phyloP scores from a whole-genome alignment of 2,329 filamentous ascomycete species.

The Ophiostoma himal-ulmi region DNA sequence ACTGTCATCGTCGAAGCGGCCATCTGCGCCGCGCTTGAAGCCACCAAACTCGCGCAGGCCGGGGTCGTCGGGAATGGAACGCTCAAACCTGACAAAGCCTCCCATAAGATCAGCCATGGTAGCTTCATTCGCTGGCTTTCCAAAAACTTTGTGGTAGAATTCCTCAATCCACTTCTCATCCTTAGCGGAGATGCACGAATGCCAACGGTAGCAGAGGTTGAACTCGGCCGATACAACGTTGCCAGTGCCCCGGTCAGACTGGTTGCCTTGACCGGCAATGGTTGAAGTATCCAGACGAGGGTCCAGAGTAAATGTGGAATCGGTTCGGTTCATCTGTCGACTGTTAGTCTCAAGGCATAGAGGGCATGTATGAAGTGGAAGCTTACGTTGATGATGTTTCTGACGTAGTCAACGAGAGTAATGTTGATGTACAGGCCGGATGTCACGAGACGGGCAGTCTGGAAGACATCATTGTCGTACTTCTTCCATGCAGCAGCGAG shows the following conservation, averaged over 20 bases:
- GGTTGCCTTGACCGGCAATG: slow-evolving; percentile 46
- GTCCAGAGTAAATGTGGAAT: slow-evolving; percentile 76
- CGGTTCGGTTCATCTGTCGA: slow-evolving; percentile 54
- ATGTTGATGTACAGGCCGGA: slow-evolving; percentile 75
- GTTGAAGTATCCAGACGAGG: slow-evolving; percentile 64
- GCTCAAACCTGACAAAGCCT: slow-evolving; percentile 59
- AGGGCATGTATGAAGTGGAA: slow-evolving; percentile 13
- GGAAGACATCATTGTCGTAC: slow-evolving; percentile 72
- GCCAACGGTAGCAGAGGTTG: slow-evolving; percentile 83
- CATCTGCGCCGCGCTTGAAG: slow-evolving; percentile 58
- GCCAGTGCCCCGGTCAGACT: slow-evolving; percentile 65
- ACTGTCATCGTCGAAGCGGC: slow-evolving; percentile 65
- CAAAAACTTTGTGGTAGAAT: slow-evolving; percentile 58
- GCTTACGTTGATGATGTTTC: slow-evolving; percentile 61
- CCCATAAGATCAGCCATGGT: slow-evolving; percentile 55
- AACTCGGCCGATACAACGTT: slow-evolving; percentile 85
- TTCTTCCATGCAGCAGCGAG: slow-evolving; percentile 54
- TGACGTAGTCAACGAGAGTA: slow-evolving; percentile 69
- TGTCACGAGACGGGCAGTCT: slow-evolving; percentile 69
- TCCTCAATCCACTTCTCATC: slow-evolving; percentile 78
- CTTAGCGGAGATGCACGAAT: slow-evolving; percentile 66
- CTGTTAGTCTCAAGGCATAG: slow-evolving; percentile 19
- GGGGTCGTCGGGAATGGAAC: slow-evolving; percentile 58
- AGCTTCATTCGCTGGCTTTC: slow-evolving; percentile 52
- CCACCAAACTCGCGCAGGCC: slow-evolving; percentile 61